Evolutionary conservation across 345 rosid genomes (phyloP).

Genomic region (Populus davidiana): DNA sequence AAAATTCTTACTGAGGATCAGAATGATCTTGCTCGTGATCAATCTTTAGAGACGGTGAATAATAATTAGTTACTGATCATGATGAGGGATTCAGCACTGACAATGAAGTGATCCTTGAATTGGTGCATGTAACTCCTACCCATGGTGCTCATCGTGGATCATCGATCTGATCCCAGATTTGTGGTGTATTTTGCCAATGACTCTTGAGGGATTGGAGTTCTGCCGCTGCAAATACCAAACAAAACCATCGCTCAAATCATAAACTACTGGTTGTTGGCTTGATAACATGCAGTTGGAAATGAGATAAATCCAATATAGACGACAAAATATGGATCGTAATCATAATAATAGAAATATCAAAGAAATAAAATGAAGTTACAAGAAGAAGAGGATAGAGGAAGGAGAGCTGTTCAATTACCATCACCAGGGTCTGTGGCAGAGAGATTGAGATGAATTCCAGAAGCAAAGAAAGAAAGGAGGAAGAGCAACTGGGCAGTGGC

Average conservation of each 20-base stretch:
- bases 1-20: neutral
- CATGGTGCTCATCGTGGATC: constrained; percentile 73
- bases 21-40: neutral
- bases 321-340: too few species aligned
- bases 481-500: constrained; percentile 22
- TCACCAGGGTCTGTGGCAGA: constrained; percentile 59
- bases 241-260: neutral
- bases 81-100: constrained; percentile 29
- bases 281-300: neutral
- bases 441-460: constrained; percentile 23
- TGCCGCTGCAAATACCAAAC: constrained; percentile 44
- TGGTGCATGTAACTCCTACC: constrained; percentile 80
- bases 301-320: neutral
- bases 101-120: constrained; percentile 73
- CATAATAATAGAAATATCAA: too few species aligned
- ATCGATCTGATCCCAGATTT: constrained; percentile 62
- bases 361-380: neutral
- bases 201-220: constrained; percentile 68
- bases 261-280: neutral
- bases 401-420: constrained; percentile 32
- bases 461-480: constrained; percentile 28
- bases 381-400: neutral
- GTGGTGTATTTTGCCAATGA: constrained; percentile 70
- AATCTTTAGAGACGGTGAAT: neutral
- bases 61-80: neutral